A percentile compares a stretch with the other conserved stretches of the same genome.
These are phyloP conservation scores for Curvularia verruculosa DNA, from an alignment of 2,329 filamentous ascomycete species.

Conservation along the genomic window DNA sequence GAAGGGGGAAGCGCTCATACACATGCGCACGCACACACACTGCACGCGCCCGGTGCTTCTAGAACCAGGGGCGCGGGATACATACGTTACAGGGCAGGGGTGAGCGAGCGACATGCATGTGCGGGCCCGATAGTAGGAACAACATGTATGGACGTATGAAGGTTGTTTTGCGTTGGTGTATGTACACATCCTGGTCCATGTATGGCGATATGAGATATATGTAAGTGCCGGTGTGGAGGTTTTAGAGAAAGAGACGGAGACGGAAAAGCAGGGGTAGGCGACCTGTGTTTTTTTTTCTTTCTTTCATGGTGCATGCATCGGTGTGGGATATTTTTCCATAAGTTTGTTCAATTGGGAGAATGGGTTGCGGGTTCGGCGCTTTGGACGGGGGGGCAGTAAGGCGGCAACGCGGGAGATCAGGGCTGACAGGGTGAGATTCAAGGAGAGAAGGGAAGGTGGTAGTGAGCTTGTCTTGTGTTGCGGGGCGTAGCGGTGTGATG, in stretches of 20 bases:
- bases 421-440: not conserved
- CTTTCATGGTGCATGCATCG: not conserved
- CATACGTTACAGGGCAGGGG: no score
- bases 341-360: not conserved
- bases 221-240: not conserved
- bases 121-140: no score
- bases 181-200: no score
- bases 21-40: no score
- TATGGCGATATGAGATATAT: no score
- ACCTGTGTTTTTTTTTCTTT: not conserved
- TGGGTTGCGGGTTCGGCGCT: not conserved
- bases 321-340: not conserved
- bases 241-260: not conserved
- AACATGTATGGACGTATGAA: no score
- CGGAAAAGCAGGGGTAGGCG: conserved; percentile 9
- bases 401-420: no score
- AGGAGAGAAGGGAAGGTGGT: not conserved
- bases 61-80: no score
- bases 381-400: not conserved
- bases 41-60: no score
- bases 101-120: no score
- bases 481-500: not conserved
- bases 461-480: not conserved
- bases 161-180: no score
- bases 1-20: no score